Base-by-base conservation (phyloP, 768 basidiomycete genomes). In the Kwoniella sp. region DNA sequence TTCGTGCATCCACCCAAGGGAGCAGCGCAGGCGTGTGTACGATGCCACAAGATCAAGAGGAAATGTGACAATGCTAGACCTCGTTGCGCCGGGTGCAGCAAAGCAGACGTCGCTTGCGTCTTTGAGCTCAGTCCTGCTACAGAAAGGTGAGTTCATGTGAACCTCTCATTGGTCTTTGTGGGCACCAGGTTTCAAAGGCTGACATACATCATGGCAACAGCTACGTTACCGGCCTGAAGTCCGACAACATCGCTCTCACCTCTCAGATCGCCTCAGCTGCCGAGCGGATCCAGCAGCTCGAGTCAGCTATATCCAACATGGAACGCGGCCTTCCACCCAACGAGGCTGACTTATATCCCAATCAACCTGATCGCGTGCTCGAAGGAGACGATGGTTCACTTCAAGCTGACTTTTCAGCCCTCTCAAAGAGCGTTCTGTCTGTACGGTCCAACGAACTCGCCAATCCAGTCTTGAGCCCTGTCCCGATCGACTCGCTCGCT, bases 11-110 rank as follows among this genome's bases (percentile, higher is more conserved):
- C 74, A 8, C 67, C 67, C 13, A 60, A 62, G 37, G 66, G 68
- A 9, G 68, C 71, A 1, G 68, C 68, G 12, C 74, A 76, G 52
- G 74, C 74, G 21, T 76, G 74, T 48, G 68, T 73, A 10, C 48
- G 74, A 49, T 76, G 74, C 53, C 74, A 76, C 52, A 56, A 69
- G 37, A 73, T 76, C 51, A 76, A 76, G 60, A 47, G 74, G 47
- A 76, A 76, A 52, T 76, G 74, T 46, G 74, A 76, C 47, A 67
- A 67, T 46, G 62, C 64, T 6, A 56, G 49, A 51, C 72, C 72
- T 25, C 53, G 74, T 29, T 73, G 72, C 58, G 64, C 62, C 22
- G 72, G 71, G 2, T 73, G 68, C 48, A 56, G 36, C n/a, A 72
- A 72, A 54, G 68, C 73, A 2, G 73, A 71, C 58, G 68, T 63